Evolutionary conservation across 306 rosid species (phyloP).

Genomic region (Cyamopsis tetragonoloba): DNA sequence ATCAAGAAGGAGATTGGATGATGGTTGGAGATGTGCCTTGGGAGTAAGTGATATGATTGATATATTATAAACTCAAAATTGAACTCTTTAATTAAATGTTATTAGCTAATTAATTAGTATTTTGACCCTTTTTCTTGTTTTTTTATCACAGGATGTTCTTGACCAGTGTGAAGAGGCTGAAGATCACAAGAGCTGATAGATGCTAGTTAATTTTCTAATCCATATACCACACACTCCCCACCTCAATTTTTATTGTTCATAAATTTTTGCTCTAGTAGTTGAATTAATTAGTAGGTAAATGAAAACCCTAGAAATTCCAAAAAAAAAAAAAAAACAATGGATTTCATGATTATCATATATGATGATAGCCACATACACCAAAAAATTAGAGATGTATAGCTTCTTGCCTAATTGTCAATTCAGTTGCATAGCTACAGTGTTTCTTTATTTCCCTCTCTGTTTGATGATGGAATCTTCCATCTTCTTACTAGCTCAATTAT

Average conservation of each 20-base stretch:
- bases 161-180: slow-evolving; percentile 50
- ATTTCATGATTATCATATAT: slow-evolving; percentile 18
- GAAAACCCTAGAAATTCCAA: slow-evolving; percentile 16
- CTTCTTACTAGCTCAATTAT: slow-evolving; percentile 6
- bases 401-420: slow-evolving; percentile 24
- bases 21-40: slow-evolving; percentile 66
- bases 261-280: slow-evolving; percentile 23
- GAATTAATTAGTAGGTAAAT: slow-evolving; percentile 18
- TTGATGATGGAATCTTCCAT: slow-evolving; percentile 4
- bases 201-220: slow-evolving; percentile 36
- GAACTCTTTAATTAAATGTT: neutral
- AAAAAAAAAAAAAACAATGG: slow-evolving; percentile 4
- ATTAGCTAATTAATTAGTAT: neutral
- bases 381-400: slow-evolving; percentile 31
- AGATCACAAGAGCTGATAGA: slow-evolving; percentile 55
- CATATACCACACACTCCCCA: slow-evolving; percentile 16
- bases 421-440: slow-evolving; percentile 25
- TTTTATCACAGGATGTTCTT: slow-evolving; percentile 46
- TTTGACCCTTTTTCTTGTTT: neutral
- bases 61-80: neutral
- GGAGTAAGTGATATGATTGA: slow-evolving; percentile 50
- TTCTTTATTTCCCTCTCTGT: slow-evolving; percentile 9
- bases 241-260: slow-evolving; percentile 35
- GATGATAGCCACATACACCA: slow-evolving; percentile 22
- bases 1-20: slow-evolving; percentile 59